phyloP scores from a whole-genome alignment of 192 early-diverging fungal species.

The Phycomyces blakesleeanus region DNA sequence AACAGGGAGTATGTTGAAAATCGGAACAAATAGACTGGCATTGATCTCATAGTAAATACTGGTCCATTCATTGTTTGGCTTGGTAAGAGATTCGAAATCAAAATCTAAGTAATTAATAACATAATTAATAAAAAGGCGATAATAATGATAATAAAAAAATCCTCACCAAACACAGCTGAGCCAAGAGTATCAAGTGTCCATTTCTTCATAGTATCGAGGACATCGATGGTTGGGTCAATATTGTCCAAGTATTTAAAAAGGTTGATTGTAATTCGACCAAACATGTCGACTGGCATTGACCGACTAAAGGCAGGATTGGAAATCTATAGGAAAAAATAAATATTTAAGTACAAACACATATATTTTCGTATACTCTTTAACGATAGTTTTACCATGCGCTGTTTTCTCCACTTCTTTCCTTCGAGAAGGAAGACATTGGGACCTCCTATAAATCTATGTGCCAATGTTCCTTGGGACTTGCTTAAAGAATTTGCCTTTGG shows the following conservation, averaged over 20 bases:
- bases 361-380: not conserved
- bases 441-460: slow-evolving; percentile 15
- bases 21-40: not conserved
- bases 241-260: slow-evolving; percentile 1
- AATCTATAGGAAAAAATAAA: slow-evolving; percentile 1
- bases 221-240: not conserved
- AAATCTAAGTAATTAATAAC: not conserved
- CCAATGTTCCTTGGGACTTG: not conserved
- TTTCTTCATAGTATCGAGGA: slow-evolving; percentile 18
- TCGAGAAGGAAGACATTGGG: slow-evolving; percentile 19
- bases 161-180: slow-evolving; percentile 24
- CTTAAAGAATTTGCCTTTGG: not conserved
- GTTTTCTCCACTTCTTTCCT: slow-evolving; percentile 26
- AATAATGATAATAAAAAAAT: too few relatives aligned
- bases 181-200: slow-evolving; percentile 26
- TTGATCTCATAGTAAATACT: slow-evolving; percentile 11
- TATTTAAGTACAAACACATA: not conserved
- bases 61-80: slow-evolving; percentile 12
- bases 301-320: slow-evolving; percentile 33
- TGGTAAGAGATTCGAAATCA: slow-evolving; percentile 12
- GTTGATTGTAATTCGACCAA: slow-evolving; percentile 15
- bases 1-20: slow-evolving; percentile 13
- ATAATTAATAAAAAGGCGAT: too few relatives aligned
- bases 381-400: slow-evolving; percentile 14
- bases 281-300: slow-evolving; percentile 27